Evolutionary conservation across 1,284 basidiomycete species (phyloP), one percentile per base, ranked within the genome.

Genomic region (Farysia itapuensis): DNA sequence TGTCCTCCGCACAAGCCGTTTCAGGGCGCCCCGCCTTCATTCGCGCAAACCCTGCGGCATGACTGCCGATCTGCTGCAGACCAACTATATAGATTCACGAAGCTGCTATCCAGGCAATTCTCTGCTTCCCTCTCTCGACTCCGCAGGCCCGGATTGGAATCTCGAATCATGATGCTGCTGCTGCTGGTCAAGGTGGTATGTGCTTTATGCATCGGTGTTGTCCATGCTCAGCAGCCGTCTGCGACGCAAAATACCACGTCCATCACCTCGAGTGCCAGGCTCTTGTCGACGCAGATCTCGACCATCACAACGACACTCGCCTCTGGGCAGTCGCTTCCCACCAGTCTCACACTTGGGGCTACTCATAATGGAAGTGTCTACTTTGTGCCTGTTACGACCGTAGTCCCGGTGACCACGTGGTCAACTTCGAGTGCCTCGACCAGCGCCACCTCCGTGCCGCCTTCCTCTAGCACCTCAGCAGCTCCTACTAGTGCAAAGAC

Each of bases 251-350:
- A 28, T n/a, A n/a, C 26, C n/a, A 28, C 26, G n/a, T 11, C 9
- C n/a, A n/a, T 28, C 11, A 28, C 31, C 31, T 11, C 13, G 13
- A 18, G 11, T 8, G 11, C 31, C 18, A 13, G 11, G 18, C 9
- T 16, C 18, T 9, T 33, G 11, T 11, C 31, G 11, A 33, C 31
- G 13, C 9, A 51, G 8, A 21, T 45, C 5, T 63, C 44, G 4
- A 57, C 48, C 35, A 44, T 54, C 23, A 63, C 59, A 7, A 57
- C 59, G 11, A 63, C 59, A 5, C 26, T 63, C 4, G 36, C 44
- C 25, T 42, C 36, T 4, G 59, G 59, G 6, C 52, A 57, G 22
- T 38, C 48, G 18, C 45, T 63, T 6, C 59, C 59, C 2, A 36
- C 59, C 14, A 56, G 48, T 28, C 45, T 63, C 22, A 49, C 39